Evolutionary conservation across 2,329 filamentous ascomycete species (phyloP).

Genomic region (Atkinsonella texensis): DNA sequence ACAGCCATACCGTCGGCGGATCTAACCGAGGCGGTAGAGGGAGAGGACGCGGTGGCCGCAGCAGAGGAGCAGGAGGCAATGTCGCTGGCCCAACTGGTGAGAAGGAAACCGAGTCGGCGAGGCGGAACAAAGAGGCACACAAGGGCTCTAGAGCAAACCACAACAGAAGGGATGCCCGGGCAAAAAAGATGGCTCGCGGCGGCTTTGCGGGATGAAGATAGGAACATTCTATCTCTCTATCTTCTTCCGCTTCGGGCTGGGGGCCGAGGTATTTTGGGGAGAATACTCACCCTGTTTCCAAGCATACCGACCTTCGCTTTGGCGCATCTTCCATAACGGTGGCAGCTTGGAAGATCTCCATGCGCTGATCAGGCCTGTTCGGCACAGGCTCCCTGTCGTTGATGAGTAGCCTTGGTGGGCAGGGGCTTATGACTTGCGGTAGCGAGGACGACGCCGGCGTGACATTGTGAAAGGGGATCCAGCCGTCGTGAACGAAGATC

Average conservation of each 20-base stretch:
- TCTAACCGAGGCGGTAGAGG: conserved; percentile 29
- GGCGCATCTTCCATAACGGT: background rate
- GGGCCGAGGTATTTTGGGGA: conserved; percentile 1
- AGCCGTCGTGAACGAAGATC: conserved; percentile 20
- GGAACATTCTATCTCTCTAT: conserved; percentile 3
- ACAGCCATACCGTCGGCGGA: conserved; percentile 36
- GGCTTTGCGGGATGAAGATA: conserved; percentile 24
- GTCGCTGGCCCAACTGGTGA: conserved; percentile 55
- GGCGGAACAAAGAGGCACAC: conserved; percentile 68
- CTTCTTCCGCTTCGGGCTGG: conserved; percentile 11
- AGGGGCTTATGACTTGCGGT: conserved; percentile 24
- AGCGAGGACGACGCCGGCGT: conserved; percentile 18
- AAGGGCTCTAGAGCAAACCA: conserved; percentile 79
- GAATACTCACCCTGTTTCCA: conserved; percentile 2
- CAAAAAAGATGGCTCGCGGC: conserved; percentile 51
- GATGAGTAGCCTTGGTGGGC: conserved; percentile 23
- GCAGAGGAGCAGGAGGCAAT: conserved; percentile 31
- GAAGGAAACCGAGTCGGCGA: conserved; percentile 58
- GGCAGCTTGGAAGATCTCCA: background rate
- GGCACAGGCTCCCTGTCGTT: conserved; percentile 17
- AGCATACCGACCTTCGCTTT: conserved; percentile 9
- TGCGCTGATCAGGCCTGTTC: background rate
- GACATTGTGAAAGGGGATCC: conserved; percentile 13
- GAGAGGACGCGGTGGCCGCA: conserved; percentile 25
- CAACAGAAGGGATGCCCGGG: conserved; percentile 61